Base-by-base conservation (phyloP, 306 rosid species). In the Vachellia collinsii region DNA sequence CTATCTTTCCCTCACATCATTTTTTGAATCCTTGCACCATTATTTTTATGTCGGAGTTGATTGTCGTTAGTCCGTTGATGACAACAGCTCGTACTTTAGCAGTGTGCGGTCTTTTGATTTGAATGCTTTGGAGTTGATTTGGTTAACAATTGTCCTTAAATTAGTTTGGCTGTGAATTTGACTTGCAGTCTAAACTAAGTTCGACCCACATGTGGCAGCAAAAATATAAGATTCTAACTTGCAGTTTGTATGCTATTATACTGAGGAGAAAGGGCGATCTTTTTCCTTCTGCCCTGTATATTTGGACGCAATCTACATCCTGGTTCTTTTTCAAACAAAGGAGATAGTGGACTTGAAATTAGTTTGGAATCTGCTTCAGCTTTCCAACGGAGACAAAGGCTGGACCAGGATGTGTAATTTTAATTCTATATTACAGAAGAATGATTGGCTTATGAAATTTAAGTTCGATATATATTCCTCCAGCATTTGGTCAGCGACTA, bases 401-500 rank as follows among this genome's bases (percentile, higher is more conserved):
- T 48, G 25, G 67, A 77, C 23, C 48, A 39, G 72, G 74, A 34
- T 70, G 20, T 79, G 41, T 79, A 62, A 38, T 19, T 59, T 72
- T 64, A 73, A 50, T 71, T 78, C 22, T 43, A 51, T 46, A 39
- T 80, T 3, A 76, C n/a, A 37, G 62, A 68, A 46, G 44, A 46
- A 50, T 76, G 75, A 42, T 25, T 75, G 20, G 16, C 38, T 34
- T 82, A 37, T 68, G 59, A 44, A 47, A 29, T 69, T 69, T 48
- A 50, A 53, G 72, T 82, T 85, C 90, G 83, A 88, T 83, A 67
- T 70, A 67, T 81, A 79, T 59, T 85, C 85, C 77, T 81, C 88
- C 77, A 81, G 84, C 84, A 80, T 84, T 87, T 70, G 86, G 74
- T 77, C 90, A 85, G 92, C 88, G 71, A 75, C 62, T 79, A 83